A percentile compares a stretch with the other conserved stretches of the same genome.
phyloP scores from a whole-genome alignment of 208 protist species.

The Tritrichomonas musculus region DNA sequence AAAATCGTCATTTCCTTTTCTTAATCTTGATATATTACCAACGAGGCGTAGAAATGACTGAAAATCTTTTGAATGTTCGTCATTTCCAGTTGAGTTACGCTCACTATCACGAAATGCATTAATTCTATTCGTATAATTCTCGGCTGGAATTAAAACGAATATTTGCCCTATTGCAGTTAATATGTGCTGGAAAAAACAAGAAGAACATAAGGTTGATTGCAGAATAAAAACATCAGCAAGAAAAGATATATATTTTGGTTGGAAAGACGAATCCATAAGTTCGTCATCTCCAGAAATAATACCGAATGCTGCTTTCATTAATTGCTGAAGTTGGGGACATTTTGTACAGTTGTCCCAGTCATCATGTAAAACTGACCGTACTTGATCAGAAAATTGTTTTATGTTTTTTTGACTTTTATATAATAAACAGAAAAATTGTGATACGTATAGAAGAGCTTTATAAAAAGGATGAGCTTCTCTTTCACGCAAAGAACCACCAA shows the following conservation, averaged over 20 bases:
- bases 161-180: not conserved
- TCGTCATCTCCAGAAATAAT: not conserved
- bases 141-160: not conserved
- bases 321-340: not conserved
- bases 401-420: not conserved
- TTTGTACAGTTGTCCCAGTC: not conserved
- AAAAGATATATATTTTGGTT: not conserved
- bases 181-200: not conserved
- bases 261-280: not conserved
- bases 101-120: not conserved
- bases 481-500: not conserved
- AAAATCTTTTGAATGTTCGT: not conserved
- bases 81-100: no score
- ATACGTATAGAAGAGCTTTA: not conserved
- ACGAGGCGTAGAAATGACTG: not conserved
- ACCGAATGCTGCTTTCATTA: conserved; percentile 12
- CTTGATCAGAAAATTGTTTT: not conserved
- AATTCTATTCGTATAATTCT: not conserved
- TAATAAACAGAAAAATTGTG: not conserved
- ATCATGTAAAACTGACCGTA: not conserved
- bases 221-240: not conserved
- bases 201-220: not conserved
- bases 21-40: not conserved
- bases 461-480: conserved; percentile 6
- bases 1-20: not conserved